Conservation (phyloP, 75 land plant genomes). For the Sequoiadendron giganteum region DNA sequence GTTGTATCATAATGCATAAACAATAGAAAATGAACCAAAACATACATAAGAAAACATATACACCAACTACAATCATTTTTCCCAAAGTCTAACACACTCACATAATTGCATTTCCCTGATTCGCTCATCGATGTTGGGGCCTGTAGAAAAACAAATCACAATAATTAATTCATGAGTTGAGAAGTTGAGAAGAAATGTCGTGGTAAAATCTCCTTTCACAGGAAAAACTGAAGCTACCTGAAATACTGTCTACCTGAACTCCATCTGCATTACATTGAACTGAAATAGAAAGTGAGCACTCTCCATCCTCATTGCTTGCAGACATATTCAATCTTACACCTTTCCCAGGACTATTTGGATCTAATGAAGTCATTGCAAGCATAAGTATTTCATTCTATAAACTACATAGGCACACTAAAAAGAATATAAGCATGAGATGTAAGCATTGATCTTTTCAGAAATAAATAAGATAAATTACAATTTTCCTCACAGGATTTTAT, state of each 20-base stretch:
- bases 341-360: conserved; percentile 48
- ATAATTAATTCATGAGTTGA: not conserved
- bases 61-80: not conserved
- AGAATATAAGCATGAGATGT: not conserved
- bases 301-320: conserved; percentile 15
- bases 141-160: conserved; percentile 34
- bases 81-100: conserved; percentile 33
- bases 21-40: not conserved
- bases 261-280: conserved; percentile 56
- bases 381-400: not conserved
- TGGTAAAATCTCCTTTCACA: not conserved
- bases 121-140: conserved; percentile 44
- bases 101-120: conserved; percentile 65
- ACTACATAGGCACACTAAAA: not conserved
- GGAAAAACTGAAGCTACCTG: not conserved
- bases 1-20: not conserved
- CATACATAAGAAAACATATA: not conserved
- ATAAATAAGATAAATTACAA: not conserved
- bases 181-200: not conserved
- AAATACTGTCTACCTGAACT: conserved; percentile 35
- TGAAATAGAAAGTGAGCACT: conserved; percentile 78
- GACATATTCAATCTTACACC: conserved; percentile 68
- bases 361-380: conserved; percentile 24
- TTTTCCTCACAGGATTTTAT: not conserved
- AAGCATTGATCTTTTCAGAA: not conserved